Base-by-base conservation (phyloP, 768 basidiomycete genomes). In the Mycena chlorophos region DNA sequence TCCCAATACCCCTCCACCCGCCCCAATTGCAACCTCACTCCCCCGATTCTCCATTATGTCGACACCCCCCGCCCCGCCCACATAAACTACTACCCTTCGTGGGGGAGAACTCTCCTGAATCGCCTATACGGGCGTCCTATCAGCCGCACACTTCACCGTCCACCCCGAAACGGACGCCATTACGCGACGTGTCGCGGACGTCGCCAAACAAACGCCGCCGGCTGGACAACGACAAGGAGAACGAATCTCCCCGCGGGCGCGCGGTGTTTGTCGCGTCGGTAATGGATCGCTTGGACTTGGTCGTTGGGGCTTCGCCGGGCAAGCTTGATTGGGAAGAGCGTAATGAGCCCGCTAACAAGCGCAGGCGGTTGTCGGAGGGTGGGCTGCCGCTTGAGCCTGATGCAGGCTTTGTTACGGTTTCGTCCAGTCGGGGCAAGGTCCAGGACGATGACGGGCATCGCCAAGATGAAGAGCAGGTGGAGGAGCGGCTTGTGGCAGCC, bases 211-310 rank as follows among this genome's bases (percentile, higher is more conserved):
- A 77, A 55, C 71, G 75, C 49, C 68, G 71, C 57, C 57, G 57
- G 31, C 49, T 68, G 26, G 68, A 65, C 16, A 61, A 63, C 0
- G 69, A 86, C 66, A 89, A 89, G 69, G 88, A 90, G 66, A 89
- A 89, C 63, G 55, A 68, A 28, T 79, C 79, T 0, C 84, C 82
- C 29, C 57, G 68, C 4, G 62, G 62, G 8, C n/a, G n/a, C 54
- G 64, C 26, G 67, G 23, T 46, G 23, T 46, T 46, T 46, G 22
- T 71, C 45, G 53, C 73, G 1, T 71, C 79, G 31, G 72, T 80
- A 20, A 57, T 72, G 27, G 84, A 86, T 54, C 76, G 79, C 27
- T 74, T 81, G 45, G 75, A 72, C 1, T 59, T 68, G 38, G 66
- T 78, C 4, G 56, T 61, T 34, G 66, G 61, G 26, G 59, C 64